A percentile compares a stretch with the other conserved stretches of the same genome.
Conservation (phyloP, 305 asterid species). For the Solanum hybrid region DNA sequence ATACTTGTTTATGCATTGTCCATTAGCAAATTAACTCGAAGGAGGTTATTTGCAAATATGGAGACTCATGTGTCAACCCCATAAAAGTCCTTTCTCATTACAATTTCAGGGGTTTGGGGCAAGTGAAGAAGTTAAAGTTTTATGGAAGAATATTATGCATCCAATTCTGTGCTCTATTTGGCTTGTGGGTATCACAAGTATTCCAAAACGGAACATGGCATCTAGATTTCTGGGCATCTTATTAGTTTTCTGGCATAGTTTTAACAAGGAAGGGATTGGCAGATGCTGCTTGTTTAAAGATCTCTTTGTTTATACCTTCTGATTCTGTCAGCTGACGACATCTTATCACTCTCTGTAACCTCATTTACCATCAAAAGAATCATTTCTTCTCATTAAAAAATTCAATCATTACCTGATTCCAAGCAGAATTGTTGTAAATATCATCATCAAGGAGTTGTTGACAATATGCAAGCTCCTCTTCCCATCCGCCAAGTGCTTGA, state of each 20-base stretch:
- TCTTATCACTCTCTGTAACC: background rate
- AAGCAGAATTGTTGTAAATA: conserved; percentile 85
- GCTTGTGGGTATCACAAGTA: background rate
- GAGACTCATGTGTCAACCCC: background rate
- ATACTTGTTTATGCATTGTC: background rate
- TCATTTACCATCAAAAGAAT: background rate
- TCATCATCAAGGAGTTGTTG: conserved; percentile 69
- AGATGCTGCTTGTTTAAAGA: background rate
- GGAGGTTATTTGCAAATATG: background rate
- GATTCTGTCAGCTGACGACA: background rate
- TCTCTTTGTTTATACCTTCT: background rate
- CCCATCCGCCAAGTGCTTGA: conserved; percentile 93
- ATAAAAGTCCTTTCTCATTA: background rate
- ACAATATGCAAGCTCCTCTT: conserved; percentile 82
- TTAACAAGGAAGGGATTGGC: background rate
- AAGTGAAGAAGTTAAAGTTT: background rate
- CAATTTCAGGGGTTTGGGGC: background rate
- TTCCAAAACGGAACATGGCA: background rate
- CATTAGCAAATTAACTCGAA: background rate
- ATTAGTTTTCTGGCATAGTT: background rate
- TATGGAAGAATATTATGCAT: background rate
- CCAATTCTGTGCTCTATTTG: background rate
- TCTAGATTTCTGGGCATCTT: background rate
- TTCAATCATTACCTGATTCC: conserved; percentile 73
- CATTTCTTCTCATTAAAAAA: background rate